These are phyloP conservation scores for Chloranthus sessilifolius DNA, from an alignment of 164 flowering plant genomes.

Conservation along the genomic window DNA sequence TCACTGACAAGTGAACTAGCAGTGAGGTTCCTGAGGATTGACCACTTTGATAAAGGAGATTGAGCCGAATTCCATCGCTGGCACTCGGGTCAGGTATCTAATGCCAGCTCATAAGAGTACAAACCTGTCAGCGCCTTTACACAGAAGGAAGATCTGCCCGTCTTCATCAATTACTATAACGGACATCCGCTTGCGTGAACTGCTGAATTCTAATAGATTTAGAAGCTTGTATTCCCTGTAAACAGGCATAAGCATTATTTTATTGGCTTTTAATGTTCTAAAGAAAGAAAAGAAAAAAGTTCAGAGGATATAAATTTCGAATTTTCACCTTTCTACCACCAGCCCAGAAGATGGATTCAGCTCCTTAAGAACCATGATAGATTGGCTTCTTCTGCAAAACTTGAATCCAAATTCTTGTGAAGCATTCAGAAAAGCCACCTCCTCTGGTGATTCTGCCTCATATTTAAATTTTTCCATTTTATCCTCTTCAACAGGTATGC, in stretches of 20 bases:
- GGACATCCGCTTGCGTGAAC: slow-evolving; percentile 64
- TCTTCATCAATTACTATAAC: slow-evolving; percentile 55
- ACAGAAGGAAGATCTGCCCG: slow-evolving; percentile 48
- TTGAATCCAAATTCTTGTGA: slow-evolving; percentile 71
- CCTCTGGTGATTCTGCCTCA: slow-evolving; percentile 88
- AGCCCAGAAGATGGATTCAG: slow-evolving; percentile 25
- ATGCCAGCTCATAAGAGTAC: neutral
- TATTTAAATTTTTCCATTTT: slow-evolving; percentile 43
- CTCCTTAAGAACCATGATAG: slow-evolving; percentile 36
- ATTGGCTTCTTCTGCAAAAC: slow-evolving; percentile 59
- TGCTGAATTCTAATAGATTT: slow-evolving; percentile 55
- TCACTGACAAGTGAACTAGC: no score
- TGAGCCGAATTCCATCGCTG: no score
- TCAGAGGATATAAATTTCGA: no score
- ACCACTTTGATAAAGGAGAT: no score
- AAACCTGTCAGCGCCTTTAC: slow-evolving; percentile 81
- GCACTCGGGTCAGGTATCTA: no score
- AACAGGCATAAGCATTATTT: neutral
- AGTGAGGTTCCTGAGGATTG: no score
- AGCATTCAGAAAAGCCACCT: slow-evolving; percentile 71
- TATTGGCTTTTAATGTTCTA: neutral
- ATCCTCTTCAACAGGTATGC: slow-evolving; percentile 57
- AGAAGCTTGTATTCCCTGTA: slow-evolving; percentile 56
- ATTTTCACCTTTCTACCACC: slow-evolving; percentile 41
- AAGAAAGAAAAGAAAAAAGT: no score